Conservation (phyloP, 2,329 filamentous ascomycete species). For the Zasmidium angulare region DNA sequence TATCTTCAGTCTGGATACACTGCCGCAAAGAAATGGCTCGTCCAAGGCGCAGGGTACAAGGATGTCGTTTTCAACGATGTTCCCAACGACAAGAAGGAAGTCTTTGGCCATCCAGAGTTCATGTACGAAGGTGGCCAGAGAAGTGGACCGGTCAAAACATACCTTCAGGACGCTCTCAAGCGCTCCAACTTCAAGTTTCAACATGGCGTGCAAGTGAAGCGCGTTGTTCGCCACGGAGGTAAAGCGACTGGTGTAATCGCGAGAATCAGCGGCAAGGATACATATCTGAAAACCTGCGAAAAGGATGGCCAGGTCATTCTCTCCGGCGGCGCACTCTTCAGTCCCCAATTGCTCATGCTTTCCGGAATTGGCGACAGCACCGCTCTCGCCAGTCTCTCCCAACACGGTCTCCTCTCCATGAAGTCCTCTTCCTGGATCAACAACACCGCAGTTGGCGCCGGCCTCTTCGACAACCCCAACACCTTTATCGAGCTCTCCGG, state of each 20-base stretch:
- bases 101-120: conserved; percentile 44
- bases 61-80: conserved; percentile 50
- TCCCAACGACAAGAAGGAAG: conserved; percentile 52
- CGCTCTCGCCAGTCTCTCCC: conserved; percentile 49
- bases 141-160: conserved; percentile 49
- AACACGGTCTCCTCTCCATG: conserved; percentile 37
- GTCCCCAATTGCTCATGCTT: conserved; percentile 64
- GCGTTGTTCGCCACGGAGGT: conserved; percentile 54
- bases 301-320: conserved; percentile 54
- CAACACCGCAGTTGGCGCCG: conserved; percentile 50
- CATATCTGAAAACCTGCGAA: conserved; percentile 62
- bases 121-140: conserved; percentile 46
- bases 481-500: conserved; percentile 53
- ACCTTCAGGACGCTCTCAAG: conserved; percentile 51
- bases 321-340: conserved; percentile 59
- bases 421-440: conserved; percentile 49
- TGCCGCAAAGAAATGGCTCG: conserved; percentile 52
- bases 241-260: conserved; percentile 55
- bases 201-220: conserved; percentile 50
- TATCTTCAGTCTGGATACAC: conserved; percentile 51
- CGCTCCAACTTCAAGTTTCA: conserved; percentile 57
- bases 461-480: conserved; percentile 53
- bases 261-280: conserved; percentile 61
- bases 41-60: conserved; percentile 48
- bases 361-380: conserved; percentile 60